Base-by-base conservation (phyloP, 495 filamentous ascomycete species). In the Penicillium soppii region DNA sequence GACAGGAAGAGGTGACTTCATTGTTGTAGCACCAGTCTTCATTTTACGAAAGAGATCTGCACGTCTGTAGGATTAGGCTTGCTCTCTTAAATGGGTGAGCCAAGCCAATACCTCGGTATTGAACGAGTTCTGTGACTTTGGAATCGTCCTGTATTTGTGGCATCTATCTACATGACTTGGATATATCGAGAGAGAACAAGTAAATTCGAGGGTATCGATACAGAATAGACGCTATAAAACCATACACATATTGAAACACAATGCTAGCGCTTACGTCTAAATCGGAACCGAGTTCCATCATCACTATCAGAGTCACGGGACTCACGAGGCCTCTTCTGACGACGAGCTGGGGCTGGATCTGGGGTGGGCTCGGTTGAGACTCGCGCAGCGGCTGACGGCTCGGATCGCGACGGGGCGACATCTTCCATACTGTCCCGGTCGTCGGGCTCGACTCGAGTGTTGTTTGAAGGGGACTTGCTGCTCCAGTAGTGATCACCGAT, bases 401-500 rank as follows among this genome's bases (percentile, higher is more conserved):
- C 53, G 26, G 65, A 46, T 15, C 23, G 52, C 4, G 52, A 49
- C 10, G 38, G 15, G 16, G 47, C 20, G 6, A 15, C 43, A 41
- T 58, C 43, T 19, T 22, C 36, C 30, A 9, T 30, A 35, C 32
- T 21, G 9, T 15, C 32, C 16, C 60, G 29, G 72, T 46, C 47
- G 61, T 58, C 46, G 38, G 54, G 42, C 36, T 67, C 56, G 43
- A 41, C 50, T n/a, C 19, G 15, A 23, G 49, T 30, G 38, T 52
- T 65, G 38, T 41, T 30, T 53, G 66, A 60, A 7, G 64, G 37
- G 41, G 60, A 50, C 50, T 70, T 74, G 41, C 60, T 66, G 22
- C 80, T 47, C 88, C 89, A 95, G 67, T 91, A 89, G 32, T 87
- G 83, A 32, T 95, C 88, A 0, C 92, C 91, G 43, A 95, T 84